Conservation (phyloP, 2,329 filamentous ascomycete genomes). For the Aspergillus piperis region DNA sequence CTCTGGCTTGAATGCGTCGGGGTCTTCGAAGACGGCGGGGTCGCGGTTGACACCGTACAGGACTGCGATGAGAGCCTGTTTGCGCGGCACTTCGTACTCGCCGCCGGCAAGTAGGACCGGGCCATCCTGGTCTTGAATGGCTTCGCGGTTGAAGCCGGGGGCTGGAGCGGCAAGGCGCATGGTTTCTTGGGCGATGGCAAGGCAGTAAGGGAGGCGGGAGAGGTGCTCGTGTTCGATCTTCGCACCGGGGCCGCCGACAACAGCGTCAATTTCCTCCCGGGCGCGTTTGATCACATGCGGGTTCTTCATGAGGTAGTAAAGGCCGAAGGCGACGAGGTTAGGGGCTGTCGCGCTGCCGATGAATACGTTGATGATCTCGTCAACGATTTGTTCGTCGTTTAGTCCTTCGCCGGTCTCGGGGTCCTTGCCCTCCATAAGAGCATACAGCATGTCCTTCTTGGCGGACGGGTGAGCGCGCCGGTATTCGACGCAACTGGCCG, state of each 20-base stretch:
- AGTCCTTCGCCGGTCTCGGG: slow-evolving; percentile 62
- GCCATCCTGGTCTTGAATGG: slow-evolving; percentile 47
- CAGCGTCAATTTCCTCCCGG: slow-evolving; percentile 65
- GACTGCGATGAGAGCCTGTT: slow-evolving; percentile 55
- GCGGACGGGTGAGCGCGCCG: slow-evolving; percentile 57
- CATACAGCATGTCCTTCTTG: slow-evolving; percentile 62
- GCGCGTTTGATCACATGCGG: slow-evolving; percentile 62
- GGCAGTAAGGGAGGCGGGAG: slow-evolving; percentile 65
- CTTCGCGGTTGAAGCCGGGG: slow-evolving; percentile 56
- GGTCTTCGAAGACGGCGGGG: slow-evolving; percentile 64
- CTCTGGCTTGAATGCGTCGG: slow-evolving; percentile 67
- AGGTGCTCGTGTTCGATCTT: slow-evolving; percentile 55
- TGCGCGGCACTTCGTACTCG: slow-evolving; percentile 61
- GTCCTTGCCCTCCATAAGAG: slow-evolving; percentile 61
- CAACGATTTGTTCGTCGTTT: slow-evolving; percentile 61
- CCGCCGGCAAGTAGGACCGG: slow-evolving; percentile 57
- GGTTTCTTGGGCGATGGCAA: slow-evolving; percentile 67
- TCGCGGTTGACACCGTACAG: slow-evolving; percentile 64
- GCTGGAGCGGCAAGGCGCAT: slow-evolving; percentile 65
- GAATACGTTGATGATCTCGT: slow-evolving; percentile 70
- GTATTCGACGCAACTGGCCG: slow-evolving; percentile 58
- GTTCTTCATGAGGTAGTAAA: slow-evolving; percentile 66
- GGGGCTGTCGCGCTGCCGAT: slow-evolving; percentile 69
- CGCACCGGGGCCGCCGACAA: slow-evolving; percentile 25
- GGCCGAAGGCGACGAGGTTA: slow-evolving; percentile 64